Evolutionary conservation across 345 rosid genomes (phyloP).

Genomic region (Populus nigra): DNA sequence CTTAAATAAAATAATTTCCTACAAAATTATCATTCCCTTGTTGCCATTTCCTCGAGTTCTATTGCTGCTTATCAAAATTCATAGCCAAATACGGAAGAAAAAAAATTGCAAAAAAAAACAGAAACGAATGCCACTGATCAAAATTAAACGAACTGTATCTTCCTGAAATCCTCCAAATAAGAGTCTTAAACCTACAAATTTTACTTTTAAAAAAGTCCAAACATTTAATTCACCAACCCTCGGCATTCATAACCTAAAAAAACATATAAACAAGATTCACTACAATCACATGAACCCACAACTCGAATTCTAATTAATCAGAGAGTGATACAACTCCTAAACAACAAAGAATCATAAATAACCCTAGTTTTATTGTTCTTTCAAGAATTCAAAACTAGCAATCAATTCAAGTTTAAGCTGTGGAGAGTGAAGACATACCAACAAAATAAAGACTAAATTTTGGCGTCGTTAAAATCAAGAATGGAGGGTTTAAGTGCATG

Average conservation of each 20-base stretch:
- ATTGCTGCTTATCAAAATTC: neutral
- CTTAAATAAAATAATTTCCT: neutral
- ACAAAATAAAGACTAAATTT: neutral
- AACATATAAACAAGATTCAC: neutral
- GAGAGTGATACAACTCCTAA: neutral
- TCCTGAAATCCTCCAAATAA: neutral
- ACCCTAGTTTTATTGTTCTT: neutral
- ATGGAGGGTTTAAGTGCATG: neutral
- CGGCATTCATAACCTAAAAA: conserved; percentile 10
- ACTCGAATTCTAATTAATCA: neutral
- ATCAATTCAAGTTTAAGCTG: neutral
- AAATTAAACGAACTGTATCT: neutral
- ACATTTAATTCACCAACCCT: neutral
- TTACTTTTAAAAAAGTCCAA: neutral
- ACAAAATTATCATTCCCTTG: neutral
- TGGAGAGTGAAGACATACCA: neutral
- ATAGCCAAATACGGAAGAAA: neutral
- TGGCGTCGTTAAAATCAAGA: neutral
- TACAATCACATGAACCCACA: neutral
- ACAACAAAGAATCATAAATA: neutral
- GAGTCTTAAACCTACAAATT: neutral
- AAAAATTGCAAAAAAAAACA: neutral
- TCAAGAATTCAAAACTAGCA: neutral
- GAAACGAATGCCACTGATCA: neutral
- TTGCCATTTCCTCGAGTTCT: neutral